Conservation (phyloP, 148 eudicot genomes). For the Heliamphora exappendiculata region DNA sequence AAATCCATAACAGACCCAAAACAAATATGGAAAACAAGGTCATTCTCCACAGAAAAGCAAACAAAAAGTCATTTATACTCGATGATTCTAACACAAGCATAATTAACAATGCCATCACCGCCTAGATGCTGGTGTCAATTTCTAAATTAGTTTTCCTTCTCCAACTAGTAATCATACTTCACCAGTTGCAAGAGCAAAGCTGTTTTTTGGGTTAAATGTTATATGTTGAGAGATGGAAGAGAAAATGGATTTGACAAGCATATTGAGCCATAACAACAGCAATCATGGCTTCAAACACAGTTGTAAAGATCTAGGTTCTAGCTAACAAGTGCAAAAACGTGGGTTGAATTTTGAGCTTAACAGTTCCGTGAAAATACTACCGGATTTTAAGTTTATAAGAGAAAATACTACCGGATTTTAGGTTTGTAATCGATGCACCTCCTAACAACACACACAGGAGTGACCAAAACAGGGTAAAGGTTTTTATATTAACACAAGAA, state of each 20-base stretch:
- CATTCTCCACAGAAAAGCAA: neutral
- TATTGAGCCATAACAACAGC: too few relatives aligned
- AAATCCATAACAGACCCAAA: neutral
- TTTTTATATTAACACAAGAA: neutral
- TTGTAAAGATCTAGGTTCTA: neutral
- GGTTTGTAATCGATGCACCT: neutral
- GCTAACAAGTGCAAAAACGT: neutral
- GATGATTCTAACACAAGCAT: neutral
- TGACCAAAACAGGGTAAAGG: neutral
- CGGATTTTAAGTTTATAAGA: too few relatives aligned
- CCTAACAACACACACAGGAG: too few relatives aligned
- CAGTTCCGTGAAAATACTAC: too few relatives aligned
- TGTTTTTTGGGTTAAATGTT: neutral
- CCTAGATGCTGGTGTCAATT: neutral
- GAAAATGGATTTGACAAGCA: neutral
- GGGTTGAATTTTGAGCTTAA: too few relatives aligned
- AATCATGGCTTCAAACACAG: neutral
- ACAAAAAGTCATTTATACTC: neutral
- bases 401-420: too few relatives aligned
- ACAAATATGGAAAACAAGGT: neutral
- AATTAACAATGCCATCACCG: neutral
- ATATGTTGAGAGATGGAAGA: neutral
- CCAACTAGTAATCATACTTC: neutral
- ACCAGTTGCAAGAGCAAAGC: neutral
- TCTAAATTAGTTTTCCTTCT: neutral